phyloP scores from a whole-genome alignment of 1,139 yeast genomes.

The Trichomonascaceae sp. region DNA sequence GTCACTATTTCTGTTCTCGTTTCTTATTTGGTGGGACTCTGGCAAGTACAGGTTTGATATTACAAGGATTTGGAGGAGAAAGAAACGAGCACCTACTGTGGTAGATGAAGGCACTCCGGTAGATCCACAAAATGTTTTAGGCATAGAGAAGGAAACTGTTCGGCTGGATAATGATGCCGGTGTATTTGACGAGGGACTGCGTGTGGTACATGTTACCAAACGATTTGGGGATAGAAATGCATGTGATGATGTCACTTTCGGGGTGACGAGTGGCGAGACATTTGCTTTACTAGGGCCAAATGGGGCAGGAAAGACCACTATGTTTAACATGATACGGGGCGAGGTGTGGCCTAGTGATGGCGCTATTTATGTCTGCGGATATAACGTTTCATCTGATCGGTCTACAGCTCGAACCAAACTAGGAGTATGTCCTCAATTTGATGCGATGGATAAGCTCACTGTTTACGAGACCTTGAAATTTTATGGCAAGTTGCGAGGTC shows the following conservation, averaged over 20 bases:
- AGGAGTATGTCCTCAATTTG: conserved; percentile 38
- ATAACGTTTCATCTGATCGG: conserved; percentile 26
- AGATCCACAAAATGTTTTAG: conserved; percentile 12
- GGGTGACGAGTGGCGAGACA: conserved; percentile 31
- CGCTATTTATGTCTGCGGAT: conserved; percentile 28
- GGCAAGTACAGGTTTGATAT: conserved; percentile 22
- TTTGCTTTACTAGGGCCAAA: conserved; percentile 72
- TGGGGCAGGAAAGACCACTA: conserved; percentile 96
- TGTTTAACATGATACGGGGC: conserved; percentile 64
- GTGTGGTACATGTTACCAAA: conserved; percentile 29
- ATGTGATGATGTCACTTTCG: conserved; percentile 33
- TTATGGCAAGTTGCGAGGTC: conserved; percentile 32
- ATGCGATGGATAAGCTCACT: conserved; percentile 35
- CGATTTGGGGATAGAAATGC: conserved; percentile 25
- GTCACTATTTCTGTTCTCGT: conserved; percentile 20
- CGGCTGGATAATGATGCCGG: conserved; percentile 16
- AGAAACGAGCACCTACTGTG: not conserved
- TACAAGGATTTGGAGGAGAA: conserved; percentile 2
- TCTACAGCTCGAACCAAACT: conserved; percentile 30
- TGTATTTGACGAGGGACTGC: conserved; percentile 25
- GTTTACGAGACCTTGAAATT: conserved; percentile 31
- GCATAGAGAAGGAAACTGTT: conserved; percentile 17
- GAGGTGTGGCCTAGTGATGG: conserved; percentile 31
- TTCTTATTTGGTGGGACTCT: conserved; percentile 33
- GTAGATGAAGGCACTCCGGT: not conserved